These are phyloP conservation scores for Podosphaera fusca DNA, from an alignment of 2,329 filamentous ascomycete genomes.

Conservation along the genomic window DNA sequence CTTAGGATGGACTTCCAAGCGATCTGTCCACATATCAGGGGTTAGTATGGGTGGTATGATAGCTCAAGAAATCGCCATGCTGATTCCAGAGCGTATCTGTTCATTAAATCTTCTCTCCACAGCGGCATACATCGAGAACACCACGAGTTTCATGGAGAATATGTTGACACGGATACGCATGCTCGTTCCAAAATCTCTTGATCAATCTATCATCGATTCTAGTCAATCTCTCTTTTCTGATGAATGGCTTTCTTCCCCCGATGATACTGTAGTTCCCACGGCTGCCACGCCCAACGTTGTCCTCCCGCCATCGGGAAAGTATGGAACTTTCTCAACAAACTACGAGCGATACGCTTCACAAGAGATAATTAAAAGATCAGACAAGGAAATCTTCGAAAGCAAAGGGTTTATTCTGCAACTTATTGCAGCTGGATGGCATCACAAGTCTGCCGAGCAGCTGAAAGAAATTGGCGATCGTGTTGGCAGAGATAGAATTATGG, in stretches of 20 bases:
- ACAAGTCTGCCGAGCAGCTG: constrained; percentile 47
- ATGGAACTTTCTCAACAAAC: constrained; percentile 44
- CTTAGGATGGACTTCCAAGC: constrained; percentile 40
- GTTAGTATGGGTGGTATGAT: constrained; percentile 87
- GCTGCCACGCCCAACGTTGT: constrained; percentile 19
- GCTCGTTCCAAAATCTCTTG: constrained; percentile 46
- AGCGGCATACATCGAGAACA: constrained; percentile 35
- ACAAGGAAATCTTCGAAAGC: constrained; percentile 35
- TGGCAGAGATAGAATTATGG: constrained; percentile 49
- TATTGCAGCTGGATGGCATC: constrained; percentile 57
- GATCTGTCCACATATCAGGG: constrained; percentile 45
- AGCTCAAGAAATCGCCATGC: constrained; percentile 48
- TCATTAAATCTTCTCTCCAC: constrained; percentile 39
- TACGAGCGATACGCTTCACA: constrained; percentile 64
- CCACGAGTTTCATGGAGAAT: constrained; percentile 39
- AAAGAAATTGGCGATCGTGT: constrained; percentile 40
- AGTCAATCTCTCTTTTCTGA: constrained; percentile 42
- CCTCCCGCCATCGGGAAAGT: constrained; percentile 17
- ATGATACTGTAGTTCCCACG: constrained; percentile 30
- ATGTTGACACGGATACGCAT: constrained; percentile 30
- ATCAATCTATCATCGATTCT: constrained; percentile 39
- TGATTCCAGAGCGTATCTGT: constrained; percentile 27
- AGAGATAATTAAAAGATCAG: constrained; percentile 48
- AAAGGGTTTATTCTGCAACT: constrained; percentile 55
- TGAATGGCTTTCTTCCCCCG: constrained; percentile 37